Conservation (phyloP, 495 filamentous ascomycete species). For the Aspergillus cavernicola region DNA sequence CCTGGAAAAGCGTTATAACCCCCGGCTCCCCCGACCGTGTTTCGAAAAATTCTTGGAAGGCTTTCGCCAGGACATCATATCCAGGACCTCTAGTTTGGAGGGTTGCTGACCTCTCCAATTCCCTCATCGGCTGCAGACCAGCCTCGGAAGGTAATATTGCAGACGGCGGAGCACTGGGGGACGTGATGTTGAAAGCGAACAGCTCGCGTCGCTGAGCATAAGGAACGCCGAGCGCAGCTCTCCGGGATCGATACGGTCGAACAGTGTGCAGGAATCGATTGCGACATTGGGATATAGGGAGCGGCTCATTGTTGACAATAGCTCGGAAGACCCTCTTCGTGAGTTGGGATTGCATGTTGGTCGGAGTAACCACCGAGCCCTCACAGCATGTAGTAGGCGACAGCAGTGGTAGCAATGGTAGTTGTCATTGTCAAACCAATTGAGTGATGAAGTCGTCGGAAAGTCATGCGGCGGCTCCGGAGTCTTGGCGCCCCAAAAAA, state of each 20-base stretch:
- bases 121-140: constrained; percentile 43
- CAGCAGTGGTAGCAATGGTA: too few species aligned
- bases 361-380: too few species aligned
- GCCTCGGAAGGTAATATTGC: constrained; percentile 35
- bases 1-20: constrained; percentile 63
- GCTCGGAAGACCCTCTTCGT: constrained; percentile 69
- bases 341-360: constrained; percentile 77
- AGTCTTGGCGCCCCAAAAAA: constrained; percentile 30
- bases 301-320: constrained; percentile 62
- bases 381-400: too few species aligned
- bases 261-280: constrained; percentile 33
- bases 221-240: constrained; percentile 11
- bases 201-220: constrained; percentile 31
- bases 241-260: constrained; percentile 27
- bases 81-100: constrained; percentile 50
- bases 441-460: too few species aligned
- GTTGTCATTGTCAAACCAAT: too few species aligned
- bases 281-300: constrained; percentile 44
- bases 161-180: constrained; percentile 16
- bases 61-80: constrained; percentile 51
- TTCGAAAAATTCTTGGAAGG: constrained; percentile 62
- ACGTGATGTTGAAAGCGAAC: constrained; percentile 31
- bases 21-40: constrained; percentile 45
- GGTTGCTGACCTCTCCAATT: constrained; percentile 37
- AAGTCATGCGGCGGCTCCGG: constrained; percentile 13